Base-by-base conservation (phyloP, 2,329 filamentous ascomycete genomes). In the Monosporascus sp. region DNA sequence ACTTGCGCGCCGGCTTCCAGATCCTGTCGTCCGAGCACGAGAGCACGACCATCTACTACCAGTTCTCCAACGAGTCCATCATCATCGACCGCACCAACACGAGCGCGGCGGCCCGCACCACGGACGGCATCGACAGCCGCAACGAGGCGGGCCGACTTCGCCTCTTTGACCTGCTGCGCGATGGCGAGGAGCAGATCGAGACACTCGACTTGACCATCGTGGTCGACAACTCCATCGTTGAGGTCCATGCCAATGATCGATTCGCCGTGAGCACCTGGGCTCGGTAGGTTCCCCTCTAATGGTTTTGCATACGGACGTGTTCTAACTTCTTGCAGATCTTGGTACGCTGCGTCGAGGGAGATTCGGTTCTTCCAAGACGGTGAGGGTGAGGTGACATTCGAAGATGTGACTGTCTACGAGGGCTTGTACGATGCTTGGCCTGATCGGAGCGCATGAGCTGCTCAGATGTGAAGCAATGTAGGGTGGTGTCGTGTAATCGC, bases 261-360 rank as follows among this genome's bases (percentile, higher is more conserved):
- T 75, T 75, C 50, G 72, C 66, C 3, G 35, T 75, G 20, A 70
- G 72, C 48, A 74, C 73, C 5, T 75, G 73, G 73, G 67, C 68
- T 49, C 66, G 71, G 70, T 74, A 67, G 63, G 70, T 45, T 37
- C 20, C 22, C 37, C 17, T 17, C 41, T 15, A 7, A 17, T 18
- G 25, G 15, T 25, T 22, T 18, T 20, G 37, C 44, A 43, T 48
- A 50, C 17, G 6, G 46, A 54, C 4, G 46, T 55, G 57, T 53
- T 50, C 62, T 62, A 47, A 68, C 31, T 49, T 44, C 47, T 52
- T 45, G 18, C 31, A 70, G 68, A 55, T 62, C 69, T 4, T 72
- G 70, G 70, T 72, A 72, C 51, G 58, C 58, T 5, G 53, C 60
- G 11, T 71, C 69, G 4, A 71, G 54, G 9, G 59, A 66, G 31